Evolutionary conservation across 176 grass and related monocot genomes (phyloP), one percentile per base, ranked within the genome.

Genomic region (Triticum turgidum): DNA sequence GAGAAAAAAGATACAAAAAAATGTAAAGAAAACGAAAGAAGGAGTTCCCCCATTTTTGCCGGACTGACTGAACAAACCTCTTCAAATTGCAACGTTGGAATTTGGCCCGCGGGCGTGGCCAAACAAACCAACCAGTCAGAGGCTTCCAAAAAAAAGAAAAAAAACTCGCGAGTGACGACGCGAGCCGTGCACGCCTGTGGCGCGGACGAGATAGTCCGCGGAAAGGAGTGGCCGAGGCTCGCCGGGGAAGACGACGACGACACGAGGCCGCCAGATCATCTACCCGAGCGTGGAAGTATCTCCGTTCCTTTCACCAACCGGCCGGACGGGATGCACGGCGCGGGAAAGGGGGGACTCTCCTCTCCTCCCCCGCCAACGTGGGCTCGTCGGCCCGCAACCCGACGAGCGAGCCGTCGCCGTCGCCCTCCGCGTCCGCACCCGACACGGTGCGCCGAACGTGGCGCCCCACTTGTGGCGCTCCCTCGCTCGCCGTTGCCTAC

Each of bases 241-340:
- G 83, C 71, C 83, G 83, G 83, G 38, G 72, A 84, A 84, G 83
- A 78, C 41, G 73, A 78, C 61, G 83, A 78, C 21, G 75, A 33
- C 75, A 86, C 41, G 89, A 73, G 10, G 58, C 73, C 73, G 73
- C 84, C 84, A 86, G 84, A 62, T 86, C 78, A 81, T 11, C 69
- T 1, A 25, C 62, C 73, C 6, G 10, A 32, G 79, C 79, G 20
- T 8, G 41, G 73, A 87, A 83, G 39, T 72, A 27, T 83, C 89
- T 83, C 65, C 67, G 74, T 90, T 25, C 18, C 35, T 82, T 18
- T 80, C 83, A 21, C 49, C 83, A 80, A 54, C 61, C 62, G 51
- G 11, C 66, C 54, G 24, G 7, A 29, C 22, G 4, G 34, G 20
- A 77, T 20, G 63, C 49, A 59, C 80, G 61, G 76, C 75, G 21